A percentile compares a stretch with the other conserved stretches of the same genome.
Evolutionary conservation across 116 monocot genomes (phyloP).

Genomic region (Trichopus zeylanicus): DNA sequence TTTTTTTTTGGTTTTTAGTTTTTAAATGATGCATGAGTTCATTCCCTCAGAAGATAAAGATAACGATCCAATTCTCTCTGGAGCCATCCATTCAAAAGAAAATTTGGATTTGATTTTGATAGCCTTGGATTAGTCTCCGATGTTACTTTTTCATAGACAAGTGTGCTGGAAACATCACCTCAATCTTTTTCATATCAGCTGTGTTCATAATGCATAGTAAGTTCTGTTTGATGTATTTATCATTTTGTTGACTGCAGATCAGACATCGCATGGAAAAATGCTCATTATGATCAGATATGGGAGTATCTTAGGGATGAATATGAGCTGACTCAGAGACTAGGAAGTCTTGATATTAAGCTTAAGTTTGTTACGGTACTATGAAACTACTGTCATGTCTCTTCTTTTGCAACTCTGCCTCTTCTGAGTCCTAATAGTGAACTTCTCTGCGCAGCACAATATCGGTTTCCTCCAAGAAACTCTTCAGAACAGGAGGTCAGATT

Average conservation of each 20-base stretch:
- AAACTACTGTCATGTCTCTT: background rate
- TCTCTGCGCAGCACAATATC: slow-evolving; percentile 71
- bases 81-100: no score
- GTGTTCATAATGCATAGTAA: background rate
- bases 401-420: background rate
- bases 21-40: no score
- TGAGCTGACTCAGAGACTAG: slow-evolving; percentile 79
- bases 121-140: no score
- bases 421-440: background rate
- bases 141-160: no score
- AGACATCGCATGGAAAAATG: slow-evolving; percentile 88
- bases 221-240: background rate
- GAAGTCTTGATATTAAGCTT: slow-evolving; percentile 71
- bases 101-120: no score
- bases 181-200: background rate
- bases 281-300: slow-evolving; percentile 78
- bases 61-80: no score
- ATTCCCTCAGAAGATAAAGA: no score
- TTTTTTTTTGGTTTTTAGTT: no score
- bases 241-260: slow-evolving; percentile 28
- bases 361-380: slow-evolving; percentile 77
- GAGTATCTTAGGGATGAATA: slow-evolving; percentile 85
- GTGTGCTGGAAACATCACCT: background rate
- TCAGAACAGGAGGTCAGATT: slow-evolving; percentile 71
- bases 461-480: slow-evolving; percentile 90